Evolutionary conservation across 2,329 filamentous ascomycete genomes (phyloP), one percentile per base, ranked within the genome.

Genomic region (Hymenoscyphus fructigenus): DNA sequence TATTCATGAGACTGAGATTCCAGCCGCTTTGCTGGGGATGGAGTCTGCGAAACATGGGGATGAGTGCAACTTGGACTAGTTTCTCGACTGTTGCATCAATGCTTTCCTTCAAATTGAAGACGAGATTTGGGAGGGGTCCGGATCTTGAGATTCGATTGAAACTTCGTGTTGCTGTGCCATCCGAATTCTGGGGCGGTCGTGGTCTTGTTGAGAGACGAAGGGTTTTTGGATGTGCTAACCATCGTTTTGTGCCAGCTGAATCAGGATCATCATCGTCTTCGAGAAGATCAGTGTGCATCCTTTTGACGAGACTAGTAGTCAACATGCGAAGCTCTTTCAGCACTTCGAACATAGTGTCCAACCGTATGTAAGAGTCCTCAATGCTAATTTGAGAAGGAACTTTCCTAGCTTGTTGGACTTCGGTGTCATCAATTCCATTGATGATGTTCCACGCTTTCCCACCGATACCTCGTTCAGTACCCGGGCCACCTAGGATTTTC

Each of bases 331-430:
- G 80, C 77, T 96, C 89, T 67, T 85, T 85, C 53, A 81, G 78
- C 34, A 96, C 86, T 65, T 88, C 83, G 0, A 85, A 76, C 60
- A 89, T 75, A 0, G 83, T 87, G 69, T 90, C 85, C 1, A 97
- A 80, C 0, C 88, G 86, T 28, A 86, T 84, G 75, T 96, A 98
- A 17, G 92, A 95, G 77, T 98, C 93, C 75, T 98, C 94, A 68
- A 98, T 95, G 76, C 92, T 95, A 75, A 98, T 96, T 76, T 97
- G 93, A 1, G 87, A 88, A 0, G 94, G 94, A 1, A 96, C 78
- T 56, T 88, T 85, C 70, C 85, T 86, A 1, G 88, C 90, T 67
- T 88, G 83, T 59, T 88, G 87, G 20, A 98, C 92, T 65, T 91
- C 88, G 0, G 84, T 82, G 61, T 87, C 79, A 75, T 98, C 94